A percentile compares a stretch with the other conserved stretches of the same genome.
Conservation (phyloP, 345 rosid genomes). For the Citrus sp. region DNA sequence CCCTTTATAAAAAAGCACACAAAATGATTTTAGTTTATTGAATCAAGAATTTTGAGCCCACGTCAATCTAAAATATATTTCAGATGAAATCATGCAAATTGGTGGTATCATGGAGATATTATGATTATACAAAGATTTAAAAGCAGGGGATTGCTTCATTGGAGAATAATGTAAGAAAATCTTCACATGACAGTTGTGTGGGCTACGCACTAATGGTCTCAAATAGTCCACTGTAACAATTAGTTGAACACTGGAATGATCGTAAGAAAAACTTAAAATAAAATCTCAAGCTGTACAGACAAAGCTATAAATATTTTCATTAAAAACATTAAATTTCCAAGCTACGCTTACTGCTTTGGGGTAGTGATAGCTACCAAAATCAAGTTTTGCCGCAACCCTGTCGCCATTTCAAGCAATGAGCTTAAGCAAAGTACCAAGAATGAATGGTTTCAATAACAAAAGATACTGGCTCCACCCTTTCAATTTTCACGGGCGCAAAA, state of each 20-base stretch:
- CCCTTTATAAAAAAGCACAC: not conserved
- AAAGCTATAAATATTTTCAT: not conserved
- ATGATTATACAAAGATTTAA: not conserved
- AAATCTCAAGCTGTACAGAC: not conserved
- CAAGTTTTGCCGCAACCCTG: not conserved
- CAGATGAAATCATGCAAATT: not conserved
- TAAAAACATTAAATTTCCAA: constrained; percentile 1
- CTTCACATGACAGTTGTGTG: not conserved
- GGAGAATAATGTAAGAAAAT: not conserved
- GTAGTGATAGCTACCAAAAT: not conserved
- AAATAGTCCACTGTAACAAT: not conserved
- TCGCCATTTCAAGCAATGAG: not conserved
- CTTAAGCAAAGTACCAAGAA: too few relatives aligned
- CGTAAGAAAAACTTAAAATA: not conserved
- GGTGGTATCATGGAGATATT: not conserved
- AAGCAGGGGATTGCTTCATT: not conserved
- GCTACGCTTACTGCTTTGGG: not conserved
- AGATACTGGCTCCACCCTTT: constrained; percentile 18
- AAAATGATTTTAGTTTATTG: not conserved
- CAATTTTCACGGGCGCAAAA: constrained; percentile 1
- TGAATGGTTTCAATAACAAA: not conserved
- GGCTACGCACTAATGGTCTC: not conserved
- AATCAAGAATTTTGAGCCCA: not conserved
- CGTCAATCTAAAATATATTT: not conserved
- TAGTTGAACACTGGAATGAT: not conserved